Conservation (phyloP, 1,284 basidiomycete species). For the Ustilago trichophora region DNA sequence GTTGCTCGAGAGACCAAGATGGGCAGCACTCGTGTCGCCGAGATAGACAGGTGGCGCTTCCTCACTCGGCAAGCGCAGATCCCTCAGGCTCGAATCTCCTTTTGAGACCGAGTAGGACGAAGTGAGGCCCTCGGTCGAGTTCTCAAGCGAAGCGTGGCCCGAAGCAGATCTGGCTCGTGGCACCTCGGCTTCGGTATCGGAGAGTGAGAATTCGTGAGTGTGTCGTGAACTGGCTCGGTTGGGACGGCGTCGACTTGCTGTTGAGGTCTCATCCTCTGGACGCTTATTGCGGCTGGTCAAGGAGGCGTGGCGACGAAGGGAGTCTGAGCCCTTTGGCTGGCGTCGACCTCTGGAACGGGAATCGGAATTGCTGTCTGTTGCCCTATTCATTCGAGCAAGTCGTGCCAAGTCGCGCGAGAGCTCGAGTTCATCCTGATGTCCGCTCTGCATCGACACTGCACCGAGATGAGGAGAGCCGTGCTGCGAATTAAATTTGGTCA, state of each 20-base stretch:
- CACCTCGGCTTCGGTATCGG: slow-evolving; percentile 53
- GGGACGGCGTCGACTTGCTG: background rate
- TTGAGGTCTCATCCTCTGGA: background rate
- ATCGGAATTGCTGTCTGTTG: slow-evolving; percentile 5
- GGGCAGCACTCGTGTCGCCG: slow-evolving; percentile 22
- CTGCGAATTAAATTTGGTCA: slow-evolving; percentile 13
- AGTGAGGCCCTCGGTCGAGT: slow-evolving; percentile 10
- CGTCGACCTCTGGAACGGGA: slow-evolving; percentile 19
- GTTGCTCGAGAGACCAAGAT: slow-evolving; percentile 28
- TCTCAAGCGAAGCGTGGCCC: slow-evolving; percentile 25
- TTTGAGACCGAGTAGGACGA: slow-evolving; percentile 17
- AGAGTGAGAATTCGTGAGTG: slow-evolving; percentile 44
- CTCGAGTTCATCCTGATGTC: slow-evolving; percentile 35
- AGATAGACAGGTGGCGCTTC: slow-evolving; percentile 21
- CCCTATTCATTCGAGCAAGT: slow-evolving; percentile 39
- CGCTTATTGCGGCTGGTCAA: slow-evolving; percentile 17
- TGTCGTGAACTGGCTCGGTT: slow-evolving; percentile 10
- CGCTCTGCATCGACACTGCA: slow-evolving; percentile 6
- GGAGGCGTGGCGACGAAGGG: slow-evolving; percentile 29
- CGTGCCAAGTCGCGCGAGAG: slow-evolving; percentile 39
- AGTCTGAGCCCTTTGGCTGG: slow-evolving; percentile 7
- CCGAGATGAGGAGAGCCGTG: slow-evolving; percentile 12
- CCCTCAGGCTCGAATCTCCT: slow-evolving; percentile 21
- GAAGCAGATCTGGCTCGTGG: slow-evolving; percentile 28
- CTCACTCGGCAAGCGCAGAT: slow-evolving; percentile 30